Percentiles rank a stretch among this genome's conserved stretches.
phyloP scores from a whole-genome alignment of 2,329 filamentous ascomycete genomes.

The Didymella keratinophila region DNA sequence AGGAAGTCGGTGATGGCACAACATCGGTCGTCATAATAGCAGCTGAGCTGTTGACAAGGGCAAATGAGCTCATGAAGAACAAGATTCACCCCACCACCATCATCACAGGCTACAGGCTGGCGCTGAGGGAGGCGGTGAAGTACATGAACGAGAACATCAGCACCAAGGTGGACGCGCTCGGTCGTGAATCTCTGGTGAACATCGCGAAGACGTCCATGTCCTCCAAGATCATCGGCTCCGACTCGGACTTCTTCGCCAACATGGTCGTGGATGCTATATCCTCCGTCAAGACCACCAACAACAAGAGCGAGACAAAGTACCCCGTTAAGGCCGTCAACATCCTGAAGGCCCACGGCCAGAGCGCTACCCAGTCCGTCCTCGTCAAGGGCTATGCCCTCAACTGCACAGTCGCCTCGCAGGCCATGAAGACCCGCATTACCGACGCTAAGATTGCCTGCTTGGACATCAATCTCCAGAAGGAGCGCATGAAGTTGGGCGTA shows the following conservation, averaged over 20 bases:
- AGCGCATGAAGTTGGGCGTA: slow-evolving; percentile 98
- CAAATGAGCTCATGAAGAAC: slow-evolving; percentile 99
- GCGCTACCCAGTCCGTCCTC: slow-evolving; percentile 82
- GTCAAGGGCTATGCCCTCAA: slow-evolving; percentile 98
- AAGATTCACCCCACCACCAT: slow-evolving; percentile 99
- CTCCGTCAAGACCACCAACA: slow-evolving; percentile 92
- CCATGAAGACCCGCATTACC: slow-evolving; percentile 90
- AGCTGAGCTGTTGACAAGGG: slow-evolving; percentile 89
- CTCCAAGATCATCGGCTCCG: slow-evolving; percentile 95
- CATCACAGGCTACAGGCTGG: slow-evolving; percentile 96
- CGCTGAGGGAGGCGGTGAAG: slow-evolving; percentile 93
- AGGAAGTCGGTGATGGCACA: slow-evolving; percentile 97
- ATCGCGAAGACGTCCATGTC: slow-evolving; percentile 99
- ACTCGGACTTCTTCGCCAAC: slow-evolving; percentile 95
- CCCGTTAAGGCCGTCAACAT: slow-evolving; percentile 99
- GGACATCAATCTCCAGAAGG: slow-evolving; percentile 98
- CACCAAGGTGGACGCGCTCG: slow-evolving; percentile 91
- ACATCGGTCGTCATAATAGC: slow-evolving; percentile 98
- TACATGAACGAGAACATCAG: slow-evolving; percentile 99
- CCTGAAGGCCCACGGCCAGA: slow-evolving; percentile 97
- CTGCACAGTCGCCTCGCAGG: slow-evolving; percentile 97
- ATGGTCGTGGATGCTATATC: slow-evolving; percentile 98
- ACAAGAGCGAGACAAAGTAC: slow-evolving; percentile 90
- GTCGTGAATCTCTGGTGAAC: slow-evolving; percentile 87
- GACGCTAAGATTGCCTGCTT: slow-evolving; percentile 97